Evolutionary conservation across 176 grass and related monocot species (phyloP), one percentile per base, ranked within the genome.

Genomic region (Raddia guianensis): DNA sequence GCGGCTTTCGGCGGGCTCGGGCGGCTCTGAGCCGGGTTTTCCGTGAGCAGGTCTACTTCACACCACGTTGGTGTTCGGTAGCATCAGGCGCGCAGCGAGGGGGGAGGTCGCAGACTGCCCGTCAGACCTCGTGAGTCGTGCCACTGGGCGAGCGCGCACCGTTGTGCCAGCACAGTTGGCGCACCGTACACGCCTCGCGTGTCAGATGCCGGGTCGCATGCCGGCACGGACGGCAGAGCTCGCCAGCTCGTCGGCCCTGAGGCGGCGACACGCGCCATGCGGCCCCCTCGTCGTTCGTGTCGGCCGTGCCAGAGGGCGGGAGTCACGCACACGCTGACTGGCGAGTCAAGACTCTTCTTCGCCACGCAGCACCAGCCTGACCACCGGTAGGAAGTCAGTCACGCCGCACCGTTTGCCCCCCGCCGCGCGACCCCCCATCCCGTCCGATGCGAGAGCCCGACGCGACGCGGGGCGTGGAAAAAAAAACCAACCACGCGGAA

Each of bases 211-310:
- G 20, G 75, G 81, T 12, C 75, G 86, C 86, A 74, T 51, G 81
- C 86, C 70, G 81, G 75, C 85, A 87, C 59, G 79, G 66, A 49
- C 49, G 72, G 21, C 78, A 70, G 78, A 51, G 82, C 0, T 54
- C 7, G 60, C 58, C 57, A 54, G 59, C 74, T 5, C 49, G 13
- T 72, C 27, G 52, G 32, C 47, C 65, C 82, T 32, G 21, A 71
- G 37, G 37, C 18, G 18, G 10, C 76, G 6, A 12, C 33, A 12
- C 45, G 63, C 51, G 86, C 59, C 40, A 37, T 56, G 77, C 40
- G 32, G 74, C 75, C 62, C 86, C 86, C 81, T 88, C 86, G 81
- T 76, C 40, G n/a, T 80, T 50, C 70, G 48, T 63, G 82, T 81
- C 75, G 62, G 48, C 52, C 40, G 66, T 11, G 83, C 61, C 85